A percentile compares a stretch with the other conserved stretches of the same genome.
Evolutionary conservation across 306 rosid genomes (phyloP).

Genomic region (Amphicarpaea edgeworthii): DNA sequence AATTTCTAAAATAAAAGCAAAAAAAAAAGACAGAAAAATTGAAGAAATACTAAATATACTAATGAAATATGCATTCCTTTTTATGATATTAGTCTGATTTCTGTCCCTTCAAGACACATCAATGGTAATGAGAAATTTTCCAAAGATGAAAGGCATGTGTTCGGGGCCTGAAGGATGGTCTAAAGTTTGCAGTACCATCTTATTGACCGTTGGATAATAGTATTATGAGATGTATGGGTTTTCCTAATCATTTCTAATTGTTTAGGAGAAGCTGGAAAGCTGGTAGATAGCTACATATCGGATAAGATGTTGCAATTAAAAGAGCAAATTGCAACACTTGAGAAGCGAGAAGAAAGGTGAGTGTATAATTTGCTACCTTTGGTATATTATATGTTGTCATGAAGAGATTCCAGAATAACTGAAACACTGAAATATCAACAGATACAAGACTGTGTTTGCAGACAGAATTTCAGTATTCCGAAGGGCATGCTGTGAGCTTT

Average conservation of each 20-base stretch:
- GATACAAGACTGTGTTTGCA: constrained; percentile 96
- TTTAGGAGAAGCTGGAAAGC: constrained; percentile 85
- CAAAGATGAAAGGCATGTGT: constrained; percentile 3
- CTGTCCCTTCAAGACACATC: constrained; percentile 15
- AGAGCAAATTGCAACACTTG: constrained; percentile 94
- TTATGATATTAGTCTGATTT: constrained; percentile 12
- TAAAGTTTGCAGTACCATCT: constrained; percentile 3
- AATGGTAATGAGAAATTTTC: constrained; percentile 23
- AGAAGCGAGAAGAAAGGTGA: constrained; percentile 96
- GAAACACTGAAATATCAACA: constrained; percentile 57
- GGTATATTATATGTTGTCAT: constrained; percentile 24
- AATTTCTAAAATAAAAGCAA: constrained; percentile 16
- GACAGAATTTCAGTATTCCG: constrained; percentile 96
- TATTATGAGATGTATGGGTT: constrained; percentile 9
- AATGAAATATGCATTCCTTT: constrained; percentile 31
- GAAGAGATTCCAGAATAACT: constrained; percentile 39
- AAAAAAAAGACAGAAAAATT: neutral
- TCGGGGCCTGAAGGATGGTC: constrained; percentile 6
- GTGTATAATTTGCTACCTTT: constrained; percentile 36
- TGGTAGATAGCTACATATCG: constrained; percentile 86
- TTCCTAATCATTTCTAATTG: constrained; percentile 44
- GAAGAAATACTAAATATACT: neutral
- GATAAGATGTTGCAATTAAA: constrained; percentile 82
- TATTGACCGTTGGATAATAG: constrained; percentile 16
- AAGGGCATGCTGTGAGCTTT: constrained; percentile 97